phyloP scores from a whole-genome alignment of 2,329 filamentous ascomycete genomes.

The Sclerotinia trifoliorum region DNA sequence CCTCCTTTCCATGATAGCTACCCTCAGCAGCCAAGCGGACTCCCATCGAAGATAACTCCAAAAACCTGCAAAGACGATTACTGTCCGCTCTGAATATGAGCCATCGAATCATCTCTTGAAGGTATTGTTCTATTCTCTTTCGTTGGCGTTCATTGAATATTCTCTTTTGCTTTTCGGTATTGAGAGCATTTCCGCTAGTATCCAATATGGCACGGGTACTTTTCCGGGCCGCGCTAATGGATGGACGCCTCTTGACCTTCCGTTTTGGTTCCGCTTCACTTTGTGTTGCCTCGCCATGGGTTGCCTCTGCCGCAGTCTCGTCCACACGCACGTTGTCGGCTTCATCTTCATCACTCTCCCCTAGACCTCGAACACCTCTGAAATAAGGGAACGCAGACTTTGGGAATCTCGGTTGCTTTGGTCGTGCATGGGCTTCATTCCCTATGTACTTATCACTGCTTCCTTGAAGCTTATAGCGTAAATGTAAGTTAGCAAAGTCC shows the following conservation, averaged over 20 bases:
- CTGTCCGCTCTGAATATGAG: constrained; percentile 96
- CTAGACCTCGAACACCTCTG: constrained; percentile 73
- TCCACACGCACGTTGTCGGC: constrained; percentile 39
- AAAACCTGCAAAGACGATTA: constrained; percentile 91
- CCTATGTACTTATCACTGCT: constrained; percentile 78
- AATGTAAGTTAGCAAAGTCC: constrained; percentile 89
- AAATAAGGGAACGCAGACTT: constrained; percentile 87
- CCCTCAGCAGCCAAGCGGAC: constrained; percentile 92
- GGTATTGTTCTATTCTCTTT: constrained; percentile 81
- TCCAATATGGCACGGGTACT: constrained; percentile 51
- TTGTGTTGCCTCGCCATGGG: constrained; percentile 66
- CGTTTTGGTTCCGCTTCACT: constrained; percentile 63
- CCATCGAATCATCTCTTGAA: constrained; percentile 92
- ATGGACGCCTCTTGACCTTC: constrained; percentile 55
- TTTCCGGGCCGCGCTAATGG: constrained; percentile 39
- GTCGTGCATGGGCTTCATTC: constrained; percentile 62
- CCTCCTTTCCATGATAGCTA: constrained; percentile 97
- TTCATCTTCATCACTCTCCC: constrained; percentile 71
- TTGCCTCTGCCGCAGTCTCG: constrained; percentile 59
- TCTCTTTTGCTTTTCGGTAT: constrained; percentile 31
- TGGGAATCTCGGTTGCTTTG: constrained; percentile 87
- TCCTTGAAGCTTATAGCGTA: constrained; percentile 86
- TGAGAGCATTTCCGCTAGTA: constrained; percentile 46
- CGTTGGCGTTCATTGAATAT: constrained; percentile 79
- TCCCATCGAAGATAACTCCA: constrained; percentile 90